Evolutionary conservation across 805 yeast species (phyloP), one percentile per base, ranked within the genome.

Genomic region (Lipomyces spencermartinsiae): DNA sequence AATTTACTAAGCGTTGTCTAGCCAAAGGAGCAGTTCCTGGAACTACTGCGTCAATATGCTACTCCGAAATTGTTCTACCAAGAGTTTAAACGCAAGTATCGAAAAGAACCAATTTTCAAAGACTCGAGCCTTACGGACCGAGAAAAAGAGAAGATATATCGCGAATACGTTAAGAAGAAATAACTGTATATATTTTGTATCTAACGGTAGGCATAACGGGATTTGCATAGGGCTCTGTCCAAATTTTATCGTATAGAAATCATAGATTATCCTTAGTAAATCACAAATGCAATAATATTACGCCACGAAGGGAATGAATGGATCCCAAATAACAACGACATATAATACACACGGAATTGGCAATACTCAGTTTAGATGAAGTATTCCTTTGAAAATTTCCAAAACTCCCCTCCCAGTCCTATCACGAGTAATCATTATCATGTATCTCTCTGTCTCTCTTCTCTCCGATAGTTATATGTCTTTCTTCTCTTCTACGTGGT

Each of bases 221-320:
- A 93, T 76, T 81, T 93, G 75, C 94, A 93, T 76, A 83, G 92
- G 0, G 79, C 93, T 72, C 76, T 93, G 67, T 79, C 87, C 6
- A 57, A 35, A 14, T 7, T 25, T 31, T 19, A 57, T 22, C 3
- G 9, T 53, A 49, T 49, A 25, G 3, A 31, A 14, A 53, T n/a
- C 31, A 25, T 25, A 7, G 34, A 14, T 7, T 31, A 31, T 31
- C 16, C n/a, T 22, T 22, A 7, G n/a, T 5, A 25, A 53, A 54
- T 31, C 12, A 14, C 34, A 54, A 22, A 54, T 25, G 39, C 43
- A 57, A 25, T 34, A 57, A 57, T 25, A 14, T 25, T 25, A 43
- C 22, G 49, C 49, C 49, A 43, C 22, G 49, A 43, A 43, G n/a
- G 16, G n/a, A 33, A 25, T 34, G 25, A n/a, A 14, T 33, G 25